A percentile compares a stretch with the other conserved stretches of the same genome.
These are phyloP conservation scores for Leavenworthia alabamica DNA, from an alignment of 345 rosid species.

Conservation along the genomic window DNA sequence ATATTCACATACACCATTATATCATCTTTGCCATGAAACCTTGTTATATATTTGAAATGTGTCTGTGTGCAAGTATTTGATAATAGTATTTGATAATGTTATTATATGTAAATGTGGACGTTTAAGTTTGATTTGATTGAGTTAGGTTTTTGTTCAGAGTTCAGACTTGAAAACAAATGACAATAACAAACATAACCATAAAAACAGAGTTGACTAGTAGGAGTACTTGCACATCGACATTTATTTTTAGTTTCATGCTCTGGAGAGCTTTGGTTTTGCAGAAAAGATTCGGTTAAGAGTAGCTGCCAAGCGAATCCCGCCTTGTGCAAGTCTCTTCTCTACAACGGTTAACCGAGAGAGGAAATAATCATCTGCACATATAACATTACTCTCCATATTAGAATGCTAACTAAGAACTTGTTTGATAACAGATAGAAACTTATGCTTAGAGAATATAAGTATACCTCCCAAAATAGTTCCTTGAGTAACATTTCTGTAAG, in stretches of 20 bases:
- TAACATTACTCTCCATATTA: background rate
- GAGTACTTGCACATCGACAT: no score
- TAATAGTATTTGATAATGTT: background rate
- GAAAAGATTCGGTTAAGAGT: conserved; percentile 65
- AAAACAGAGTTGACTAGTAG: background rate
- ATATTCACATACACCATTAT: background rate
- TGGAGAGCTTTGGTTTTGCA: conserved; percentile 35
- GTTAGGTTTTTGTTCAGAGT: background rate
- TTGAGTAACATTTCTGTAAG: conserved; percentile 73
- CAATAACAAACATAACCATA: background rate
- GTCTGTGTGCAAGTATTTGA: background rate
- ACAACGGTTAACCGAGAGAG: conserved; percentile 69
- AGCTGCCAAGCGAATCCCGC: conserved; percentile 72
- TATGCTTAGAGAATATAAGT: background rate
- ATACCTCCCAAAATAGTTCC: conserved; percentile 81
- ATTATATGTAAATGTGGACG: background rate
- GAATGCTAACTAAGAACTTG: background rate
- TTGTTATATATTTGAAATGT: background rate
- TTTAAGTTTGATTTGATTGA: background rate
- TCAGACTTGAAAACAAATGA: background rate
- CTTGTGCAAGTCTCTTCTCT: conserved; percentile 80
- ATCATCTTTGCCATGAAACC: background rate
- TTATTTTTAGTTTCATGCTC: conserved; percentile 27
- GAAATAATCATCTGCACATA: conserved; percentile 58
- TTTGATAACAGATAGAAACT: background rate